These are phyloP conservation scores for Candida methanosorbosa DNA, from an alignment of 805 yeast species.

Conservation along the genomic window DNA sequence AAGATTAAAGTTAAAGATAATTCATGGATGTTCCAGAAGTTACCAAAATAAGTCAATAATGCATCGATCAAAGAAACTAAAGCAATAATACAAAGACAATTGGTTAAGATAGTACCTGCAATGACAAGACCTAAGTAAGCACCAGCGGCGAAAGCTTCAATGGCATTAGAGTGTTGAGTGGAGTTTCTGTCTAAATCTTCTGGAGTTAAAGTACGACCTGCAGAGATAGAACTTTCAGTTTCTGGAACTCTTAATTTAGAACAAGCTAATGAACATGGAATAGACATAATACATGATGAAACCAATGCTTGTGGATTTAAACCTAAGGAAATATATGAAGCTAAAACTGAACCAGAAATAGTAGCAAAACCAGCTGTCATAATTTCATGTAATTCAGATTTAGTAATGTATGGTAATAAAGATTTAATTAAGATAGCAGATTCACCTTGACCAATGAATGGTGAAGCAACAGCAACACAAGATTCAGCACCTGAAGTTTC, in stretches of 20 bases:
- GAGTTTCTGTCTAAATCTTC: slow-evolving; percentile 27
- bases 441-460: slow-evolving; percentile 61
- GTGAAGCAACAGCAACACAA: slow-evolving; percentile 58
- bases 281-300: slow-evolving; percentile 62
- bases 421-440: slow-evolving; percentile 53
- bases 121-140: slow-evolving; percentile 48
- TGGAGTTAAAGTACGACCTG: slow-evolving; percentile 40
- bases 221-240: slow-evolving; percentile 43
- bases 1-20: slow-evolving; percentile 47
- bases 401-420: slow-evolving; percentile 48
- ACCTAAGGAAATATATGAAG: slow-evolving; percentile 55
- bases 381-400: slow-evolving; percentile 54
- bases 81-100: slow-evolving; percentile 54
- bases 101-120: slow-evolving; percentile 49
- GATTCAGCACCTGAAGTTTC: slow-evolving; percentile 57
- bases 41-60: slow-evolving; percentile 50
- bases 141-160: slow-evolving; percentile 38
- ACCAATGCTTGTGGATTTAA: slow-evolving; percentile 54
- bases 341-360: slow-evolving; percentile 55
- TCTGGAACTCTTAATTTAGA: slow-evolving; percentile 55
- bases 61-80: slow-evolving; percentile 49
- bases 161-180: slow-evolving; percentile 32
- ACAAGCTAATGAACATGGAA: slow-evolving; percentile 55
- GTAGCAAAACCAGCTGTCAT: slow-evolving; percentile 59
- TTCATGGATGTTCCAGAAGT: slow-evolving; percentile 47